These are phyloP conservation scores for Aristolochia californica DNA, from an alignment of 164 flowering plant species.

Conservation along the genomic window DNA sequence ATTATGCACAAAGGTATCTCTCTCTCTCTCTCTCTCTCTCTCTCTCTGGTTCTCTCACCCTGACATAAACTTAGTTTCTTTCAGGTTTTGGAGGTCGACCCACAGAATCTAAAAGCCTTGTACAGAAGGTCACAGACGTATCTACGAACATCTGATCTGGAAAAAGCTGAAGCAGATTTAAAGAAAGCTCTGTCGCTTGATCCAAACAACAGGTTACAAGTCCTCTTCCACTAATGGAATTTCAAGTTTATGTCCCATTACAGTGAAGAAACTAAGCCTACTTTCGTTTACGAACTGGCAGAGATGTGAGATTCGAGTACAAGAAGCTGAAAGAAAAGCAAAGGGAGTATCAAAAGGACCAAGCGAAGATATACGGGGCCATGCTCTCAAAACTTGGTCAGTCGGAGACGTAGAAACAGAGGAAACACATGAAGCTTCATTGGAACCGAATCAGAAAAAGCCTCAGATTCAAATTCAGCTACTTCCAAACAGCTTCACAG, in stretches of 20 bases:
- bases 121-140: constrained; percentile 45
- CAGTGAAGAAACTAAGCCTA: no score
- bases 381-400: constrained; percentile 22
- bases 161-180: constrained; percentile 42
- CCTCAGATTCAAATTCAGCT: no score
- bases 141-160: constrained; percentile 29
- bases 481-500: no score
- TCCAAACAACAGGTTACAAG: constrained; percentile 36
- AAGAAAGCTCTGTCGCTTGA: constrained; percentile 34
- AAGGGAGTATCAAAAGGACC: constrained; percentile 28
- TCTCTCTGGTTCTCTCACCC: background rate
- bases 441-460: no score
- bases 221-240: background rate
- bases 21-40: background rate
- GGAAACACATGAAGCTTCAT: no score
- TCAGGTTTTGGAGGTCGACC: constrained; percentile 45
- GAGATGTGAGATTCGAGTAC: constrained; percentile 40
- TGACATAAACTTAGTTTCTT: background rate
- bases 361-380: constrained; percentile 38
- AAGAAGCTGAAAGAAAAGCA: constrained; percentile 33
- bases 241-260: no score
- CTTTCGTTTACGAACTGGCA: constrained; percentile 10
- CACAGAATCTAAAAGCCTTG: constrained; percentile 38
- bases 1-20: constrained; percentile 40
- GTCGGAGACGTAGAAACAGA: constrained; percentile 6